Evolutionary conservation across 2,329 filamentous ascomycete genomes (phyloP), one percentile per base, ranked within the genome.

Genomic region (Epichloe brachyelytri): DNA sequence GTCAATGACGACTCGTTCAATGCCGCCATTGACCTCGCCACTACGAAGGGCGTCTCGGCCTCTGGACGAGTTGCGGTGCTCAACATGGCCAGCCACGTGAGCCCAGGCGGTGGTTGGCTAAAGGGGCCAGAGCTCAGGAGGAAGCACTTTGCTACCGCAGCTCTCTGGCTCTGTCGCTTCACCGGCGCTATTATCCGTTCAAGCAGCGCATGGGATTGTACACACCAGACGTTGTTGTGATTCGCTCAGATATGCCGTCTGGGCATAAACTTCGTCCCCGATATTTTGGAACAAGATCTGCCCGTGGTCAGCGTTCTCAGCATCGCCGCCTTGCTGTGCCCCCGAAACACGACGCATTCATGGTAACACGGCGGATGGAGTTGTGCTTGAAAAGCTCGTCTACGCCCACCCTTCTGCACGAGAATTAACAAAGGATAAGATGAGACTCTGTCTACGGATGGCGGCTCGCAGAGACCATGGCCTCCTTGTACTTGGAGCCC

Each of bases 61-160:
- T 58, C 56, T 43, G 63, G 63, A 4, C 62, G 65, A 7, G 73
- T 83, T n/a, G 77, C 74, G 34, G 72, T 85, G 22, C 68, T 87
- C 53, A 87, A 86, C 59, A 79, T 85, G 67, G 82, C 82, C 15
- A 84, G 78, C 48, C 71, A 77, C 45, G 57, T 63, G 3, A 63
- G 59, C 14, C 72, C 78, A 0, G 83, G 82, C n/a, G 83, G 83
- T 19, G 81, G 80, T 17, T 86, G 81, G 74, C 61, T 74, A 4
- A 72, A 38, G 83, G 83, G 37, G 71, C 79, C 50, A 64, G 77
- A 33, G 82, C 83, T 0, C 83, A 87, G 63, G 83, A 87, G 65
- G 83, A 87, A 67, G 75, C 77, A 3, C 71, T 87, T 6, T 86
- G 81, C 65, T 82, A 80, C 60, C 76, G 82, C 43, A 79, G 74